Base-by-base conservation (phyloP, 2,329 filamentous ascomycete species). In the Cercospora sojina region DNA sequence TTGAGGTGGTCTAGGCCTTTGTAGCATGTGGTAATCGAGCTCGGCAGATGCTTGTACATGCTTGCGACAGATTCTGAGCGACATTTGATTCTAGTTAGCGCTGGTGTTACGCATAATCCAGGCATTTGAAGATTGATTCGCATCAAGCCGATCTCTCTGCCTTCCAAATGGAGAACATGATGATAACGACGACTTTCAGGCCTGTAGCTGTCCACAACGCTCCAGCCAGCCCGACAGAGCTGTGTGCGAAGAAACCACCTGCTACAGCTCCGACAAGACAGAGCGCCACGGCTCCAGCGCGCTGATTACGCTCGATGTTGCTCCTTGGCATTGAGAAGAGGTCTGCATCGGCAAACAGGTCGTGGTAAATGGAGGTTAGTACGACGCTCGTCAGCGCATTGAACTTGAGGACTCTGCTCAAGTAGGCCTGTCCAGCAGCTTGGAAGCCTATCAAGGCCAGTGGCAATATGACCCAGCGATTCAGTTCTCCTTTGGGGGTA, bases 321-420 rank as follows among this genome's bases (percentile, higher is more conserved):
- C 76, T 73, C 12, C 77, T 67, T 1, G 80, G 67, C 1, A 72
- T 75, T 0, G 76, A 69, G 4, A 86, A 76, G n/a, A 88, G 67
- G 8, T 81, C 80, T 9, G 82, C 79, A 73, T 92, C 90, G 1
- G 88, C 90, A 71, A 92, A 92, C 20, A 94, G 75, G 76, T 94
- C 91, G 75, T 90, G 93, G 80, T 93, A 94, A 68, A 91, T 88
- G 75, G 90, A 92, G 1, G 91, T 94, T 66, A 95, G 79, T 3
- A 93, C 91, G 16, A 93, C 91, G 68, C 89, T 92, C 0, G 91
- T 93, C 20, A 94, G 80, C 2, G 88, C 87, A 65, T 87, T 88
- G 74, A 88, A 90, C 72, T 88, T 85, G 67, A 94, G 78, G 0
- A 90, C 87, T 3, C 91, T 81, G 72, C 89, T 91, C 0, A 87